A percentile compares a stretch with the other conserved stretches of the same genome.
These are phyloP conservation scores for Venturia asperata DNA, from an alignment of 2,329 filamentous ascomycete species.

Conservation along the genomic window DNA sequence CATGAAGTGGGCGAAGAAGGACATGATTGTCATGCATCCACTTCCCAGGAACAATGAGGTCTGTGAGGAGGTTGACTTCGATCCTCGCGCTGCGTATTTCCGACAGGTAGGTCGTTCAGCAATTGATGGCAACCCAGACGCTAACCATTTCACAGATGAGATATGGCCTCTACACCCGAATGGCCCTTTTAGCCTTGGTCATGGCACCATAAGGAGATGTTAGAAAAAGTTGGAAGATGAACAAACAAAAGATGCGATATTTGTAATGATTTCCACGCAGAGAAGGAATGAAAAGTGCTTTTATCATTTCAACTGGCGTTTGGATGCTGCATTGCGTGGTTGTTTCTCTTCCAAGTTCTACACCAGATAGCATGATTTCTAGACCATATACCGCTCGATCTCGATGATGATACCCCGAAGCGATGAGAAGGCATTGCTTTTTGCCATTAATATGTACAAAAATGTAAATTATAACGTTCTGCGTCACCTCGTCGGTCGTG, in stretches of 20 bases:
- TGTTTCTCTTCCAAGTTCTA: not conserved
- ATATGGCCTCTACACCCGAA: slow-evolving; percentile 95
- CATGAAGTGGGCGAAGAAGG: slow-evolving; percentile 82
- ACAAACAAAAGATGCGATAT: not conserved
- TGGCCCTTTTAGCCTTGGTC: slow-evolving; percentile 92
- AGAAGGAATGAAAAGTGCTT: not conserved
- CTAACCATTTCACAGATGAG: slow-evolving; percentile 66
- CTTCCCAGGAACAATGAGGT: slow-evolving; percentile 91
- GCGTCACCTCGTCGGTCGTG: not conserved
- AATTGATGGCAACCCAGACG: slow-evolving; percentile 15
- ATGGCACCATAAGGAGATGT: slow-evolving; percentile 49
- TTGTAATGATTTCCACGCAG: not conserved
- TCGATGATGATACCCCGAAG: slow-evolving; percentile 3
- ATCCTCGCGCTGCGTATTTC: slow-evolving; percentile 95
- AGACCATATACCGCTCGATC: slow-evolving; percentile 9
- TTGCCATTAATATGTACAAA: not conserved
- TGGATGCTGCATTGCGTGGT: not conserved
- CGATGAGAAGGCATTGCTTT: not conserved
- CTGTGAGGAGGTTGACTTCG: slow-evolving; percentile 92
- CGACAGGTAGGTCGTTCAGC: slow-evolving; percentile 72
- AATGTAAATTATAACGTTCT: not conserved
- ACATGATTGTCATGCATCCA: slow-evolving; percentile 93
- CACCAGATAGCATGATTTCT: slow-evolving; percentile 3
- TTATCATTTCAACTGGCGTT: not conserved
- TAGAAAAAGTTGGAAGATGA: not conserved